These are phyloP conservation scores for Ambrosia hybrid DNA, from an alignment of 140 eudicot genomes.

Conservation along the genomic window DNA sequence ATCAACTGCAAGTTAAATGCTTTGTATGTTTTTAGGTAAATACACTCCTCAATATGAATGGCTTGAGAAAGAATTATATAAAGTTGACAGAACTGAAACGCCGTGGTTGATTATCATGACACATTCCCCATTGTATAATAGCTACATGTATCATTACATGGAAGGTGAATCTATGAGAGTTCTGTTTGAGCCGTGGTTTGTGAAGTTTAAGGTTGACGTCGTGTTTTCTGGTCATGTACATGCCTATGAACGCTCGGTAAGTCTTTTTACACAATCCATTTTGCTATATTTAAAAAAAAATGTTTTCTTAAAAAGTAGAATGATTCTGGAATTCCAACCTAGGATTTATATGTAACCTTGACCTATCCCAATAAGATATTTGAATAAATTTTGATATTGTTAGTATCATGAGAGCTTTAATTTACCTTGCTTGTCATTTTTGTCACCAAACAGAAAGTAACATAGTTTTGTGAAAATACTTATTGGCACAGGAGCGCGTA, in stretches of 20 bases:
- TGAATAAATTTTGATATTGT: no score
- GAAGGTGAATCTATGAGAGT: slow-evolving; percentile 94
- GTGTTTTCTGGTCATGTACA: slow-evolving; percentile 86
- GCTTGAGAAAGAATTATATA: slow-evolving; percentile 54
- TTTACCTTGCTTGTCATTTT: neutral
- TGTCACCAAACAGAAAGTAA: neutral
- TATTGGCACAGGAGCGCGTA: slow-evolving; percentile 50
- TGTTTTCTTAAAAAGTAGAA: no score
- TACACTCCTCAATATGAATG: slow-evolving; percentile 76
- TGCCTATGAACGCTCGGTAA: slow-evolving; percentile 72
- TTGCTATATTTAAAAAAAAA: neutral
- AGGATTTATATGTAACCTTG: no score
- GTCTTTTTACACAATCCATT: slow-evolving; percentile 8
- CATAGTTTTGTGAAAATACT: slow-evolving; percentile 5
- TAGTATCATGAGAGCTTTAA: neutral
- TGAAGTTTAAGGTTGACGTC: slow-evolving; percentile 63
- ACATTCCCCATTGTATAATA: slow-evolving; percentile 72
- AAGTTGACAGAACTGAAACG: slow-evolving; percentile 60
- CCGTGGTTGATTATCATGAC: slow-evolving; percentile 77
- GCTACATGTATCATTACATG: slow-evolving; percentile 71
- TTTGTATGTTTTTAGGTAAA: slow-evolving; percentile 39
- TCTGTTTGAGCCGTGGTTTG: slow-evolving; percentile 66
- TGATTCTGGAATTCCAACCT: no score
- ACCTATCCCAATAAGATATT: no score
- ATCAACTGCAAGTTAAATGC: neutral